phyloP scores from a whole-genome alignment of 805 yeast genomes.

The Starmerella apis region DNA sequence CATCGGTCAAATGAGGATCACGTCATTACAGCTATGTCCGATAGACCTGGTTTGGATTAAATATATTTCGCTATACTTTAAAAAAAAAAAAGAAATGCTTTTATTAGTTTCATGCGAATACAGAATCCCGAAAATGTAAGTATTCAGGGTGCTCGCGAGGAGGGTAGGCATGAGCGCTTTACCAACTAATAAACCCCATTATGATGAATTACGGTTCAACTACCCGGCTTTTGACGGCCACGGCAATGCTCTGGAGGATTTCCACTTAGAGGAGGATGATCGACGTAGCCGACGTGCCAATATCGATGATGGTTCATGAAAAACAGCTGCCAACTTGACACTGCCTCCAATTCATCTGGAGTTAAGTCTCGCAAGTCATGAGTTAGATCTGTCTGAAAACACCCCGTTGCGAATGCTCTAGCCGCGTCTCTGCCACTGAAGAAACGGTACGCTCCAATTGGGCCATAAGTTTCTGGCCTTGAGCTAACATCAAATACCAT shows the following conservation, averaged over 20 bases:
- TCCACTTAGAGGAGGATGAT: slow-evolving; percentile 38
- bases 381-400: slow-evolving; percentile 52
- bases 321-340: slow-evolving; percentile 45
- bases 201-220: background rate
- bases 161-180: no score
- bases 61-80: no score
- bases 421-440: slow-evolving; percentile 61
- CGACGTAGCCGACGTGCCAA: slow-evolving; percentile 54
- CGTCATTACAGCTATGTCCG: no score
- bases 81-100: no score
- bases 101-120: no score
- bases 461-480: slow-evolving; percentile 45
- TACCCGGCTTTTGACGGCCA: slow-evolving; percentile 17
- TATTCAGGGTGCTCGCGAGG: no score
- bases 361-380: slow-evolving; percentile 57
- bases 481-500: slow-evolving; percentile 54
- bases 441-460: slow-evolving; percentile 44
- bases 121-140: no score
- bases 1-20: no score
- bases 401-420: slow-evolving; percentile 61
- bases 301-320: slow-evolving; percentile 40
- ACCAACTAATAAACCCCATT: no score
- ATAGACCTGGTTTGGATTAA: no score
- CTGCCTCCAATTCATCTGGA: slow-evolving; percentile 34
- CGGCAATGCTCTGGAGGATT: slow-evolving; percentile 45